Conservation (phyloP, 2,329 filamentous ascomycete genomes). For the Trichoderma arundinaceum region DNA sequence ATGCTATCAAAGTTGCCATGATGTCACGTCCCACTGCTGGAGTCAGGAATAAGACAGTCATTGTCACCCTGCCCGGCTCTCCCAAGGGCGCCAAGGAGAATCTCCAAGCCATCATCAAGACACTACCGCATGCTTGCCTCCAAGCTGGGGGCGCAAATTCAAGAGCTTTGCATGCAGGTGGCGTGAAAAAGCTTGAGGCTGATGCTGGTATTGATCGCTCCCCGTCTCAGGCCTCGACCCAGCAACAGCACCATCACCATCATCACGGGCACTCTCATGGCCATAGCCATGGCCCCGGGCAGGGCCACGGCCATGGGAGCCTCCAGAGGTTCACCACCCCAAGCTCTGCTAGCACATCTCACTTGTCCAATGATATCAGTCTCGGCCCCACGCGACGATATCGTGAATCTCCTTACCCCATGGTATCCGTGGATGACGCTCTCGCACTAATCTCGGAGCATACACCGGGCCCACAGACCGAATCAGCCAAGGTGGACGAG, state of each 20-base stretch:
- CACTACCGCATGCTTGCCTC: constrained; percentile 92
- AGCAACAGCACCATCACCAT: constrained; percentile 53
- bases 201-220: constrained; percentile 70
- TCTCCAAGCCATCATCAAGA: constrained; percentile 82
- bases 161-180: constrained; percentile 76
- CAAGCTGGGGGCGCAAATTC: constrained; percentile 87
- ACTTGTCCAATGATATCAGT: constrained; percentile 64
- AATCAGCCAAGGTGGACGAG: constrained; percentile 66
- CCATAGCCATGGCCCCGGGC: constrained; percentile 57
- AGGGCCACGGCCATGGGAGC: constrained; percentile 55
- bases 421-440: constrained; percentile 85
- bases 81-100: constrained; percentile 97
- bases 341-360: constrained; percentile 59
- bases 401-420: constrained; percentile 87
- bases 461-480: constrained; percentile 66
- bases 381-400: constrained; percentile 72
- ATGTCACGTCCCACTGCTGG: constrained; percentile 96
- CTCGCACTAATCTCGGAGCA: constrained; percentile 73
- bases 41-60: constrained; percentile 77
- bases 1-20: constrained; percentile 72
- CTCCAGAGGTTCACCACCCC: constrained; percentile 76
- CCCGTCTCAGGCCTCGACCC: constrained; percentile 42
- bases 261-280: constrained; percentile 49
- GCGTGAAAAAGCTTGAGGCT: constrained; percentile 80
- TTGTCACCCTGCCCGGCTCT: constrained; percentile 90